phyloP scores from a whole-genome alignment of 306 rosid genomes.

The Cucumis sativus region DNA sequence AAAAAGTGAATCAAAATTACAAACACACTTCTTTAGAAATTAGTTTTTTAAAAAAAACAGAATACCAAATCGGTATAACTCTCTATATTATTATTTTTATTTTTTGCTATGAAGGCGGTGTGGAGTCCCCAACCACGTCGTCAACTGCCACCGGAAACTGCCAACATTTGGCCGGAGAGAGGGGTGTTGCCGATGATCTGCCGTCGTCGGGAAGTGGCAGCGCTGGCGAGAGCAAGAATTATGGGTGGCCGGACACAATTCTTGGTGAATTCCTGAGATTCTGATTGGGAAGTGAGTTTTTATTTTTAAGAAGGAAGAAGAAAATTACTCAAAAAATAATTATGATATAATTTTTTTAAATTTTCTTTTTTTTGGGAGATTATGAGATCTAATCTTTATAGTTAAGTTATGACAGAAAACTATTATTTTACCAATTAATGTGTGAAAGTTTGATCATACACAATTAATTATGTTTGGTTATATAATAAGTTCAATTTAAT shows the following conservation, averaged over 20 bases:
- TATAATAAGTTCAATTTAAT: too few relatives aligned
- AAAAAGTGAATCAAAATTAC: too few relatives aligned
- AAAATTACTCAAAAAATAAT: background rate
- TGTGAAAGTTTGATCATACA: background rate
- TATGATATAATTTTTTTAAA: too few relatives aligned
- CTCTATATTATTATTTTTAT: too few relatives aligned
- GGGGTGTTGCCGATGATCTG: constrained; percentile 56
- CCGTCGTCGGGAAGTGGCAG: constrained; percentile 41
- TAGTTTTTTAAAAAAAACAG: too few relatives aligned
- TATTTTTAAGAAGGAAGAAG: background rate
- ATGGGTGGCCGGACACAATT: constrained; percentile 56
- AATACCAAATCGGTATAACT: too few relatives aligned
- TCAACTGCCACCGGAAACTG: constrained; percentile 30
- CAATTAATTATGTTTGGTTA: background rate
- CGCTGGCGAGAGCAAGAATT: constrained; percentile 40
- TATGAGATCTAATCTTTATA: background rate
- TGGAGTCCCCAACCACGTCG: constrained; percentile 61
- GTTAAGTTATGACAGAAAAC: background rate
- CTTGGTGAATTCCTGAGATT: constrained; percentile 76
- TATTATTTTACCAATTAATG: background rate
- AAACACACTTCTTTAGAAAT: too few relatives aligned
- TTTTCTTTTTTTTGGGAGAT: background rate
- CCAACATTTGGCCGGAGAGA: constrained; percentile 24
- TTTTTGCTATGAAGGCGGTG: constrained; percentile 21
- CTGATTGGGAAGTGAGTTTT: constrained; percentile 15